Evolutionary conservation across 768 basidiomycete genomes (phyloP).

Genomic region (Pleurotus djamor): DNA sequence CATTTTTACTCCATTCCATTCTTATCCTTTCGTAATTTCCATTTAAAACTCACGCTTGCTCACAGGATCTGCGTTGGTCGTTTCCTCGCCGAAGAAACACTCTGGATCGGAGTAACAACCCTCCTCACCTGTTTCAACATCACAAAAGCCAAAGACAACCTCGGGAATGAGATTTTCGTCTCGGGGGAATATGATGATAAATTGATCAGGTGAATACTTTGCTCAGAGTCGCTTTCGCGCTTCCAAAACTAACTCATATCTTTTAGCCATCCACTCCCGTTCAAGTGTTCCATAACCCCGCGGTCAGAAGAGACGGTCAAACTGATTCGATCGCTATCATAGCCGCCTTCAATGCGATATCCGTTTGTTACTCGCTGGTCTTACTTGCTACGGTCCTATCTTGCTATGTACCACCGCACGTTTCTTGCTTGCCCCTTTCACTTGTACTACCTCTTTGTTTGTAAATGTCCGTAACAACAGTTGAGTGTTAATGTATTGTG

Average conservation of each 20-base stretch:
- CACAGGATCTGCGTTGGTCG: slow-evolving; percentile 29
- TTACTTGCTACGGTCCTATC: neutral
- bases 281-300: slow-evolving; percentile 23
- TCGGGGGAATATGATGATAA: slow-evolving; percentile 24
- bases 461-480: too few species aligned
- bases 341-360: too few species aligned
- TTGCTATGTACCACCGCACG: neutral
- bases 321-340: slow-evolving; percentile 13
- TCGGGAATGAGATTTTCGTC: slow-evolving; percentile 19
- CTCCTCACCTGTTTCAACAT: slow-evolving; percentile 15
- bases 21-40: neutral
- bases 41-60: slow-evolving; percentile 18
- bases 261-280: slow-evolving; percentile 25
- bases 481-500: too few species aligned
- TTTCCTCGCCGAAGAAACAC: slow-evolving; percentile 26
- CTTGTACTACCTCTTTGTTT: too few species aligned
- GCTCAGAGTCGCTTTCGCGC: neutral
- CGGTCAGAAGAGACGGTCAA: slow-evolving; percentile 22
- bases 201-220: slow-evolving; percentile 26
- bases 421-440: too few species aligned
- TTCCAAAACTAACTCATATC: neutral
- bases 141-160: neutral
- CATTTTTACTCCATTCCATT: neutral
- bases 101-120: slow-evolving; percentile 29
- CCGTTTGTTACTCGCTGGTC: too few species aligned